Conservation (phyloP, 768 basidiomycete species). For the Inosperma sp. region DNA sequence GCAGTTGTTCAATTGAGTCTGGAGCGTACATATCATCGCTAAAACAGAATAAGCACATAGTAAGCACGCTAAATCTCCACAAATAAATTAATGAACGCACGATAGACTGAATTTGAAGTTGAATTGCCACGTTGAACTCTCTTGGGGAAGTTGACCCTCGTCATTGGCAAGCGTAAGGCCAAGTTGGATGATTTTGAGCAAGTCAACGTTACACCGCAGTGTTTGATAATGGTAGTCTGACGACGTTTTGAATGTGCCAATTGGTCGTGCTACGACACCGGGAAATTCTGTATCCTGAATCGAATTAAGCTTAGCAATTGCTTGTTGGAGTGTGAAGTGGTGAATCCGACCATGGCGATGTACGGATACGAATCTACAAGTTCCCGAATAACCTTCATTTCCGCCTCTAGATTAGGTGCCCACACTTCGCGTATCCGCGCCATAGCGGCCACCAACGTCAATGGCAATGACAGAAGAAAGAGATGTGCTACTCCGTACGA, state of each 20-base stretch:
- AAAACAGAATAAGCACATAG: conserved; percentile 5
- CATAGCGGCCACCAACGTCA: conserved; percentile 36
- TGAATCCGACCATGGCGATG: conserved; percentile 80
- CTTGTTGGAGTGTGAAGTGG: conserved; percentile 19
- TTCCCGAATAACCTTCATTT: conserved; percentile 85
- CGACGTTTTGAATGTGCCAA: conserved; percentile 92
- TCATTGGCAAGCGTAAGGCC: conserved; percentile 94
- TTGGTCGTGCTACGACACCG: conserved; percentile 95
- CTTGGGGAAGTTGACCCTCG: conserved; percentile 85
- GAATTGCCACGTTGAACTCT: conserved; percentile 97
- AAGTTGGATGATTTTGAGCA: conserved; percentile 96
- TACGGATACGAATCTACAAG: conserved; percentile 88
- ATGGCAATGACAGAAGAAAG: neutral
- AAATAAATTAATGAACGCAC: conserved; percentile 30
- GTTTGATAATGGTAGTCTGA: conserved; percentile 99
- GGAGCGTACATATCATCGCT: conserved; percentile 99
- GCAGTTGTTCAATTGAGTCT: conserved; percentile 92
- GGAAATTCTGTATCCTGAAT: conserved; percentile 96
- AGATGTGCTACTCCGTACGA: neutral
- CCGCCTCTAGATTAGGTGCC: conserved; percentile 86
- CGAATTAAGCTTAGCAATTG: conserved; percentile 25
- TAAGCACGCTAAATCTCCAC: neutral
- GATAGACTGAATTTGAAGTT: conserved; percentile 91
- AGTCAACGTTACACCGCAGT: conserved; percentile 98
- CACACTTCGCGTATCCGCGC: conserved; percentile 93